A percentile compares a stretch with the other conserved stretches of the same genome.
These are phyloP conservation scores for Leishmania turanica DNA, from an alignment of 208 protist species.

Conservation along the genomic window DNA sequence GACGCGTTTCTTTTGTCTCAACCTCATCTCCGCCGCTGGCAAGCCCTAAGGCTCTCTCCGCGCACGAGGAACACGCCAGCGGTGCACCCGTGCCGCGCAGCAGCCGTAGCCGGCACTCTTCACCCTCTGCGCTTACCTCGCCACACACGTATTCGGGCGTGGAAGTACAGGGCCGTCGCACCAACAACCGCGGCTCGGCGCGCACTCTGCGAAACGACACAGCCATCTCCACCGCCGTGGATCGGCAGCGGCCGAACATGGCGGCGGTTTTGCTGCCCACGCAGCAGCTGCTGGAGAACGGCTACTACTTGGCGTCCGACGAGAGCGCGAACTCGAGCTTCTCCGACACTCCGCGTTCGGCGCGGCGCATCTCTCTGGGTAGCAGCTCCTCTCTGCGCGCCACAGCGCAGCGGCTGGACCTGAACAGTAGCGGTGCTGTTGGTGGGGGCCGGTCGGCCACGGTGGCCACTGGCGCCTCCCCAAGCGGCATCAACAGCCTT, in stretches of 20 bases:
- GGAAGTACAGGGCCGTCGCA: not conserved
- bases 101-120: not conserved
- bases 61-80: not conserved
- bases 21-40: not conserved
- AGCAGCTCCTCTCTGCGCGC: constrained; percentile 7
- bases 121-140: not conserved
- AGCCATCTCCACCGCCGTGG: not conserved
- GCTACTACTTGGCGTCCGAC: constrained; percentile 31
- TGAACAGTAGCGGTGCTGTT: constrained; percentile 9
- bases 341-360: constrained; percentile 32
- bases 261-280: constrained; percentile 4
- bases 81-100: not conserved
- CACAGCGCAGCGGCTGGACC: constrained; percentile 12
- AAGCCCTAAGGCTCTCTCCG: not conserved
- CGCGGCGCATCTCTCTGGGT: constrained; percentile 15
- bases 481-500: not conserved
- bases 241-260: not conserved
- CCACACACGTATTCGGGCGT: not conserved
- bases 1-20: not conserved
- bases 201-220: constrained; percentile 1
- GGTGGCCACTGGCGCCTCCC: not conserved
- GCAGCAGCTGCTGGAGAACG: constrained; percentile 29
- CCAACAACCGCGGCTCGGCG: constrained; percentile 11
- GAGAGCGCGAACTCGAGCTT: constrained; percentile 67
- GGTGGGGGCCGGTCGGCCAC: not conserved